Base-by-base conservation (phyloP, 148 eudicot genomes). In the Spergularia marina region DNA sequence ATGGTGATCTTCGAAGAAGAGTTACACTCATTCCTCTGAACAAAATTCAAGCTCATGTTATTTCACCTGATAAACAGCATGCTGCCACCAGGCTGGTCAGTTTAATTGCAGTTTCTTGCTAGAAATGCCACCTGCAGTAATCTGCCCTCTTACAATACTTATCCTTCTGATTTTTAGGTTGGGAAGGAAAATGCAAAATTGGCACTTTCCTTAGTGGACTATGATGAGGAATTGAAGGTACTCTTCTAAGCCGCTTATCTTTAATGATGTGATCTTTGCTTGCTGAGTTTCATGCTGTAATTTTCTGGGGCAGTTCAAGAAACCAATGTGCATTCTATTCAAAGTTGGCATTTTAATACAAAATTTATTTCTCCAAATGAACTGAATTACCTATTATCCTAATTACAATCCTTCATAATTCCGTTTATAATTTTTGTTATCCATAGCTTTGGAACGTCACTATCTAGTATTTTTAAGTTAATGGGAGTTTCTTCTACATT, bases 181-280 rank as follows among this genome's bases (percentile, higher is more conserved):
- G 99, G 99, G 47, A 84, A 88, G 53, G 97, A 87, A 72, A 96
- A 96, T 84, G 99, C 99, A 64, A 89, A 88, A 73, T 83, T 96
- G 61, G 99, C 99, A 74, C 93, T 96, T 75, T 88, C 92, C 67
- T 77, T 96, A 78, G 91, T 96, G 69, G 99, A 89, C 81, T 91
- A 96, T 82, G 97, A 89, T 51, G 74, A 88, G 58, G 99, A 96
- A 56, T 77, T 96, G 78, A 89, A 90, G 91, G 99, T 92, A 82
- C 51, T 34, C 44, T 64, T 79, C 65, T 55, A 8, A 54, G 49
- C 5, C 60, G 73, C 58, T 21, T 64, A 17, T 53, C 58, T 72
- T 58, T 16, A 57, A 67, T 60, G 56, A 15, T 20, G 53, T 59
- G n/a, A 40, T 4, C 30, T 30, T 72, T 73, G 68, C 55, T 56